Evolutionary conservation across 2,329 filamentous ascomycete species (phyloP).

Genomic region (Chalara sp.): DNA sequence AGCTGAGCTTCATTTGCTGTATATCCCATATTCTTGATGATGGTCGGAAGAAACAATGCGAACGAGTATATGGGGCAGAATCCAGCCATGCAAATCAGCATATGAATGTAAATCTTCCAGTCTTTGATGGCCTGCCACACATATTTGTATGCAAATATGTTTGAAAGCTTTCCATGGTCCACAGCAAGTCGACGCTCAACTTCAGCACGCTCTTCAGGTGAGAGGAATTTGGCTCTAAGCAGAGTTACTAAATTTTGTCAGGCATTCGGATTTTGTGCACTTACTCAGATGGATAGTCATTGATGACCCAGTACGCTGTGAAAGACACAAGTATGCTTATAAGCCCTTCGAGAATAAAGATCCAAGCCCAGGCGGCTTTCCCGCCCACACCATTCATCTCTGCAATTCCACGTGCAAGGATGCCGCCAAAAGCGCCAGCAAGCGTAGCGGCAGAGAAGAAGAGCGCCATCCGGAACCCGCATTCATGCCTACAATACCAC

Average conservation of each 20-base stretch:
- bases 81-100: constrained; percentile 13
- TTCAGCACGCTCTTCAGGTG: constrained; percentile 27
- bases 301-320: constrained; percentile 11
- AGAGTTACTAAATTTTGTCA: constrained; percentile 11
- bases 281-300: constrained; percentile 12
- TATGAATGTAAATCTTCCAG: constrained; percentile 35
- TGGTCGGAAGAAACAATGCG: constrained; percentile 32
- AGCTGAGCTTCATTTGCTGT: constrained; percentile 40
- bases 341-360: constrained; percentile 45
- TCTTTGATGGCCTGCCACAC: constrained; percentile 36
- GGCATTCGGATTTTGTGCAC: background rate
- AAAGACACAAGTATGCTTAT: constrained; percentile 35
- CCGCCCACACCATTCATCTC: constrained; percentile 38
- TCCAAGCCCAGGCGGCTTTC: constrained; percentile 38
- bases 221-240: constrained; percentile 34
- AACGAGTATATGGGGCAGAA: constrained; percentile 14
- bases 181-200: constrained; percentile 13
- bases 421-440: constrained; percentile 51
- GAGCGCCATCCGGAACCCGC: constrained; percentile 51
- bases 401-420: constrained; percentile 36
- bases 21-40: constrained; percentile 43
- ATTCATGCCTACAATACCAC: constrained; percentile 53
- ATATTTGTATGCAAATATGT: constrained; percentile 26
- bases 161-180: constrained; percentile 11
- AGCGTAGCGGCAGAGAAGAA: constrained; percentile 49